These are phyloP conservation scores for Thelonectria blattea DNA, from an alignment of 2,329 filamentous ascomycete species.

Conservation along the genomic window DNA sequence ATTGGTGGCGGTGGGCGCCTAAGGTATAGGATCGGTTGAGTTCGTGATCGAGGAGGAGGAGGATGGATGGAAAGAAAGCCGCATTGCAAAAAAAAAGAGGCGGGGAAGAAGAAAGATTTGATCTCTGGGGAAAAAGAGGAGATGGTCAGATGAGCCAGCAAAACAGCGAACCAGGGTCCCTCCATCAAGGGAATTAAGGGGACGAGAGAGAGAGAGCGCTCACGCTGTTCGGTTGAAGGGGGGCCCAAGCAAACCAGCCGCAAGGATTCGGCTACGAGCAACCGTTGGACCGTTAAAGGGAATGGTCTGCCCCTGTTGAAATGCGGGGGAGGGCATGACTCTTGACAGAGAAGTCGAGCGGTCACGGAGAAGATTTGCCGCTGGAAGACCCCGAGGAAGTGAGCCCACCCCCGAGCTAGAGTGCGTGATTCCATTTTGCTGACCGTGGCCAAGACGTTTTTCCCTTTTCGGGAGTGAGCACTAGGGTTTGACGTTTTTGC, in stretches of 20 bases:
- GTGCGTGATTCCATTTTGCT: background rate
- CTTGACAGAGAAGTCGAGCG: background rate
- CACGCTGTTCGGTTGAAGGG: background rate
- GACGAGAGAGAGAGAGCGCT: no score
- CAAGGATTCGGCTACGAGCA: background rate
- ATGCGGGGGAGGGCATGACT: background rate
- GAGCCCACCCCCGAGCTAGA: background rate
- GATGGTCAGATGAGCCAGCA: background rate
- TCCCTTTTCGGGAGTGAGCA: background rate
- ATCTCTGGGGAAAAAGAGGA: conserved; percentile 6
- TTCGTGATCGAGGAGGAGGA: background rate
- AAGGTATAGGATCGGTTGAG: background rate
- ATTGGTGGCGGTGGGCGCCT: background rate
- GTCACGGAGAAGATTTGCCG: background rate
- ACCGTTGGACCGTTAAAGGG: background rate
- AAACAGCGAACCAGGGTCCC: no score
- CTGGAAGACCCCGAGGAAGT: background rate
- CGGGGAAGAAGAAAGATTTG: background rate
- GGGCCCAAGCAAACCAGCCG: background rate
- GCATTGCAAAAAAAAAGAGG: background rate
- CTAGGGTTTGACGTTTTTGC: background rate
- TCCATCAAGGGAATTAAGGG: background rate
- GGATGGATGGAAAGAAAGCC: no score
- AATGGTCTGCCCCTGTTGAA: background rate
- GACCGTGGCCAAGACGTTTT: background rate